phyloP scores from a whole-genome alignment of 1,284 basidiomycete species.

The Taiwanofungus camphoratus region DNA sequence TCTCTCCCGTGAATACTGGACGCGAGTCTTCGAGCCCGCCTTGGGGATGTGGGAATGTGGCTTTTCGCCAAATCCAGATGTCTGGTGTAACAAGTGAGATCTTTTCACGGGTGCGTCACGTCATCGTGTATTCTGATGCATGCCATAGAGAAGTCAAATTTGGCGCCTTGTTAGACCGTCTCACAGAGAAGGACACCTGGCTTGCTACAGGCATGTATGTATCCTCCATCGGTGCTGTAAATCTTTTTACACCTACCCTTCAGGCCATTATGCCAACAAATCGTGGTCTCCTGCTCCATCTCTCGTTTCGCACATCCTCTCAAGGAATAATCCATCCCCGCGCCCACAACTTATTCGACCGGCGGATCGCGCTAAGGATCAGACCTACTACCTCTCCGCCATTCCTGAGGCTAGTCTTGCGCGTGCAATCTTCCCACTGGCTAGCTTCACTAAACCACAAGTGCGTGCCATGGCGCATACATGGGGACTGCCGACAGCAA shows the following conservation, averaged over 20 bases:
- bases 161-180: slow-evolving; percentile 71
- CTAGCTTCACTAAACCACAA: slow-evolving; percentile 56
- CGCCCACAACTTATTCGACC: slow-evolving; percentile 65
- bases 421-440: slow-evolving; percentile 78
- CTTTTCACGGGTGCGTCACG: slow-evolving; percentile 4
- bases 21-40: slow-evolving; percentile 80
- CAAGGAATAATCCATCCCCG: slow-evolving; percentile 14
- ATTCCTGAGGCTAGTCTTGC: slow-evolving; percentile 60
- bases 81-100: slow-evolving; percentile 84
- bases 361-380: slow-evolving; percentile 76
- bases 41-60: slow-evolving; percentile 73
- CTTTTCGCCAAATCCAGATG: slow-evolving; percentile 88
- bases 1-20: slow-evolving; percentile 85
- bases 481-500: slow-evolving; percentile 70
- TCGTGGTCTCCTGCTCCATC: slow-evolving; percentile 33
- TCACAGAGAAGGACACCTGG: slow-evolving; percentile 46
- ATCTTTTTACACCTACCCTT: not conserved
- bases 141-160: slow-evolving; percentile 85
- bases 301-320: slow-evolving; percentile 8
- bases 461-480: slow-evolving; percentile 76
- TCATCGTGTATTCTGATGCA: not conserved
- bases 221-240: not conserved
- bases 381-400: slow-evolving; percentile 89
- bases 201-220: slow-evolving; percentile 68
- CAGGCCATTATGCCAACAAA: slow-evolving; percentile 89